Base-by-base conservation (phyloP, 2,329 filamentous ascomycete genomes). In the Trichoderma afroharzianum region DNA sequence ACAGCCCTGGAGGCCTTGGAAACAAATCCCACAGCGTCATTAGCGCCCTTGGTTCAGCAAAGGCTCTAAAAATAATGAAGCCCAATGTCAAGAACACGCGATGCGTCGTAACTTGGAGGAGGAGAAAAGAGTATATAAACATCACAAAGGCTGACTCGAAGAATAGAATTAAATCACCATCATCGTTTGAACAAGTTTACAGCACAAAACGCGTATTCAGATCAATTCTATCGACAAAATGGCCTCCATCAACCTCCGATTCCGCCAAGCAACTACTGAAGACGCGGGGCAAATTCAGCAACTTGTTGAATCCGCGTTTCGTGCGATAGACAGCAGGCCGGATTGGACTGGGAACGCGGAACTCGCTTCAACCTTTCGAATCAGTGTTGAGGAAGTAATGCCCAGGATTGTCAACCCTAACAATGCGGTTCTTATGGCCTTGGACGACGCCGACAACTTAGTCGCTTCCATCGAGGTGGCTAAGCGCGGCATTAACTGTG, bases 341-440 rank as follows among this genome's bases (percentile, higher is more conserved):
- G 72, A 76, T 71, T 82, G 81, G 81, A 80, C 80, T 0, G 82
- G 77, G 4, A 76, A 82, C 68, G 75, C 79, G 39, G 77, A 77
- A 88, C 85, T 94, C 8, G 92, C 88, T 58, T 92, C 91, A 12
- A 89, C 86, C 63, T 93, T 93, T 81, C 91, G 88, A 3, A 91
- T 92, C 2, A 85, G 87, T 63, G 91, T 93, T 76, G 88, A 91
- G 71, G 88, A 92, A 77, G 79, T 85, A 24, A 89, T 89, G 0
- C 88, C 91, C 12, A 87, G 83, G 4, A 82, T 84, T 63, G 59
- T 64, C 15, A 74, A 74, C 0, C 75, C 77, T 0, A 75, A 81
- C 21, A 74, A 75, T 9, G 77, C 70, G 0, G 76, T 80, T n/a
- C 67, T 83, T 3, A 76, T 81, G 32, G 79, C 77, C 32, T 14